A percentile compares a stretch with the other conserved stretches of the same genome.
Conservation (phyloP, 345 rosid species). For the Hibiscus syriacus region DNA sequence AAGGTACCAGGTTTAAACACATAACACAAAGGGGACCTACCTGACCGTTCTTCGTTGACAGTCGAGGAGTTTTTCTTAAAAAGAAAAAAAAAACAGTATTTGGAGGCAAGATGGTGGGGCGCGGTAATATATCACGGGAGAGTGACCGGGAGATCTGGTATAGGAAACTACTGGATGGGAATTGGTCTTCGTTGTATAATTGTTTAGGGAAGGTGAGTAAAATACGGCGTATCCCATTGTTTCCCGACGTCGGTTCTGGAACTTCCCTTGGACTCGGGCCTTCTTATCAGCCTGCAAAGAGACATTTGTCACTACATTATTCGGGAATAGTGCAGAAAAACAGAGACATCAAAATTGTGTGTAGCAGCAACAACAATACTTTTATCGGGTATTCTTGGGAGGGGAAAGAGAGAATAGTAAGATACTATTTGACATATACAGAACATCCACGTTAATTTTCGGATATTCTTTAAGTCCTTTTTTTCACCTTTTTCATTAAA, state of each 20-base stretch:
- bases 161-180: background rate
- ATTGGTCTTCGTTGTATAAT: background rate
- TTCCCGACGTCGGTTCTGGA: conserved; percentile 12
- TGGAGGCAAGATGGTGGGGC: too few species aligned
- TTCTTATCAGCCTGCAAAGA: conserved; percentile 12
- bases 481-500: background rate
- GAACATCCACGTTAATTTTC: conserved; percentile 2
- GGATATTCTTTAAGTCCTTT: background rate
- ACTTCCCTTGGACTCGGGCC: conserved; percentile 2
- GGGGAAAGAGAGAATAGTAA: conserved; percentile 81
- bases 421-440: conserved; percentile 45
- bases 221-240: background rate
- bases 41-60: too few species aligned
- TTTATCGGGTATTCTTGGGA: conserved; percentile 86
- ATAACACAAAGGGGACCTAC: too few species aligned
- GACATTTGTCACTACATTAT: background rate
- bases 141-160: background rate
- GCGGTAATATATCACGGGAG: too few species aligned
- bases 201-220: background rate
- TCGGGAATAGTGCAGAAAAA: conserved; percentile 34
- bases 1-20: too few species aligned
- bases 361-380: conserved; percentile 53
- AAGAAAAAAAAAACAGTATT: too few species aligned
- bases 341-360: conserved; percentile 47
- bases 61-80: too few species aligned